Base-by-base conservation (phyloP, 116 monocot genomes). In the Iris pallida region DNA sequence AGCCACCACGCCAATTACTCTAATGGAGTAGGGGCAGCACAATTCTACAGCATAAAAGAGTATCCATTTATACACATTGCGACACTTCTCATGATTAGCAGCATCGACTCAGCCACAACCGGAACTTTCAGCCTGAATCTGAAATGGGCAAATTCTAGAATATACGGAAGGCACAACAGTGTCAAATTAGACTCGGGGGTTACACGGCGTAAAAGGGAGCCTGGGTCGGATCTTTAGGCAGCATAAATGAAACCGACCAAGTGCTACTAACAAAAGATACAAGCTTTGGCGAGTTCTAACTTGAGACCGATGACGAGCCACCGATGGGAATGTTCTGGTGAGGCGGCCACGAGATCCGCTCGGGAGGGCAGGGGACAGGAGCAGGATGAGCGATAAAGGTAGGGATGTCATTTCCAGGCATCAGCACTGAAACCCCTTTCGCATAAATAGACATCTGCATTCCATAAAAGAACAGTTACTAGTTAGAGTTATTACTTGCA, bases 381-480 rank as follows among this genome's bases (percentile, higher is more conserved):
- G 74, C 68, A 5, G 87, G 88, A 17, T 87, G 84, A 3, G 88
- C 91, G 40, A 91, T 85, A 66, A 75, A 87, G 16, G 91, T 91
- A 19, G 91, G 91, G n/a, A 91, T 14, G 40, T 71, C 66, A 12
- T 91, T 72, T 47, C 91, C 91, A 44, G 91, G 91, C 91, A 91
- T 91, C 60, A 91, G 19, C 12, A 91, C 91, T 5, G 91, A 87
- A 42, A 91, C 87, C 18, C 75, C 91, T 68, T 85, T 85, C 16
- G 91, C 73, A 69, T 87, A 85, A 14, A 87, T 72, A 8, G 91
- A 65, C 82, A 82, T 80, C 91, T 91, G 87, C 76, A 70, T 72
- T 12, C 30, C 30, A n/a, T 30, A 30, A 30, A n/a, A 30, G 30
- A 30, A 3, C 30, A 30, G 30, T n/a, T n/a, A n/a, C n/a, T n/a